phyloP scores from a whole-genome alignment of 345 rosid genomes.

The Bruguiera parviflora region DNA sequence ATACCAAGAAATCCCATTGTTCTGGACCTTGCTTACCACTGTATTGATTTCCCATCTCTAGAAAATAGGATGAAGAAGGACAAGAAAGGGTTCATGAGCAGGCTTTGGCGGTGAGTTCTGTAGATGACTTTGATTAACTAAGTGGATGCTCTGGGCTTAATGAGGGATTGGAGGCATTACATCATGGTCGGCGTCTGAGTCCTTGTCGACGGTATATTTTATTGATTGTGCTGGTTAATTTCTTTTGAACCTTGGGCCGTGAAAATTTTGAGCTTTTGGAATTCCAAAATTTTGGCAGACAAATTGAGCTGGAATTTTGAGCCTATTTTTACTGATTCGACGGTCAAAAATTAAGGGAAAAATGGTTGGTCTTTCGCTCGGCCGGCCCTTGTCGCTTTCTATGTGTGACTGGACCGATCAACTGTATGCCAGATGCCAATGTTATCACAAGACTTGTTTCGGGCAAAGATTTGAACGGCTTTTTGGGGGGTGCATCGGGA shows the following conservation, averaged over 20 bases:
- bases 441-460: too few relatives aligned
- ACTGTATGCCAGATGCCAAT: too few relatives aligned
- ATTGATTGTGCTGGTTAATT: background rate
- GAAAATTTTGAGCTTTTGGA: background rate
- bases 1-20: constrained; percentile 81
- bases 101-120: constrained; percentile 55
- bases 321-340: background rate
- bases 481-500: too few relatives aligned
- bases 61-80: constrained; percentile 84
- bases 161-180: background rate
- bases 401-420: too few relatives aligned
- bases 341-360: background rate
- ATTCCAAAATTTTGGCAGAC: background rate
- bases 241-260: constrained; percentile 5
- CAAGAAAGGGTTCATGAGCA: constrained; percentile 67
- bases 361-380: background rate
- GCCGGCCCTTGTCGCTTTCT: too few relatives aligned
- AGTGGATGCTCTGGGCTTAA: background rate
- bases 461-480: too few relatives aligned
- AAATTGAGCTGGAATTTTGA: background rate
- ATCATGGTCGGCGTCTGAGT: constrained; percentile 6
- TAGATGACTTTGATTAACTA: background rate
- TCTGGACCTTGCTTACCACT: constrained; percentile 69
- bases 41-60: constrained; percentile 71
- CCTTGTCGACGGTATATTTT: background rate